Base-by-base conservation (phyloP, 1,139 yeast genomes). In the Scheffersomyces stambukii region DNA sequence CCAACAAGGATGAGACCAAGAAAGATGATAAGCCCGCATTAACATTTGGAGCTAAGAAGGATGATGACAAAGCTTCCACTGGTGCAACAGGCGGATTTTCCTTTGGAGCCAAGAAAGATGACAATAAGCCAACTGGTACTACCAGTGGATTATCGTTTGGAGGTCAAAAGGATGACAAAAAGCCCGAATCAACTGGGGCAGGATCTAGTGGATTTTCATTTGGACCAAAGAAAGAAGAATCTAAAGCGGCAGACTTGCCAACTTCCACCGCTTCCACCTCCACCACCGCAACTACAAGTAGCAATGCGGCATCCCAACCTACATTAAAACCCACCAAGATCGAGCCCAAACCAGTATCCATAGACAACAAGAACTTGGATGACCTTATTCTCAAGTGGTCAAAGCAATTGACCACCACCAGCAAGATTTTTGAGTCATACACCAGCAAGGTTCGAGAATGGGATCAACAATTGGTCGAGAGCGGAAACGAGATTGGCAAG, bases 331-430 rank as follows among this genome's bases (percentile, higher is more conserved):
- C 67, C 15, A 66, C 71, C 22, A 69, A 64, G 28, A 68, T 79
- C 14, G 77, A 75, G 41, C 80, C 86, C 10, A 69, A 75, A 29
- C 83, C 88, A 16, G 75, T 86, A 3, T 81, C 95, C 7, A 70
- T 93, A 28, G 88, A 84, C 45, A 91, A 91, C 59, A 86, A 86
- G 52, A 86, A 96, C 1, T 66, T 93, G 52, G 98, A 91, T 47
- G 98, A 91, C 52, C 71, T 91, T 40, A 83, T 93, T 29, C 75
- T 88, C 18, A 88, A 83, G 56, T 93, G 98, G 99, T 83, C 96
- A 1, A 76, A 77, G 35, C 95, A 93, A 44, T 61, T 91, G 37
- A 69, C 89, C 4, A 70, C 75, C 13, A 78, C 94, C 1, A 75
- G 91, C 1, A 67, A 70, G 16, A 79, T 84, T 20, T 91, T 89